Conservation (phyloP, 345 rosid genomes). For the Adansonia digitata region DNA sequence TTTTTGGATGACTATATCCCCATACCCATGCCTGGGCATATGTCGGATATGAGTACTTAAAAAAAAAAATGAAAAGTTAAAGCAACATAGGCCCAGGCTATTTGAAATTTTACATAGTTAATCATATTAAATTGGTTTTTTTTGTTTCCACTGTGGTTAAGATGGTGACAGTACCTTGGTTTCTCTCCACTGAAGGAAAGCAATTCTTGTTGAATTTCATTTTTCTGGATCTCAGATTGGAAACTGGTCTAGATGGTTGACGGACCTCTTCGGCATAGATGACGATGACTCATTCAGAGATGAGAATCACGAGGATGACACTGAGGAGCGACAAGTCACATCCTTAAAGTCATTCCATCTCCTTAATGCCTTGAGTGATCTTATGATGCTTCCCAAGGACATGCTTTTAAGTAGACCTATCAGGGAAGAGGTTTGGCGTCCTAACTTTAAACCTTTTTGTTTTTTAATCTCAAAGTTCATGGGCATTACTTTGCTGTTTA, state of each 20-base stretch:
- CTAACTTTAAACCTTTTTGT: not conserved
- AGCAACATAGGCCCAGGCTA: too few species aligned
- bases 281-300: constrained; percentile 45
- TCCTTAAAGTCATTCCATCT: constrained; percentile 75
- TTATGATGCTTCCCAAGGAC: constrained; percentile 99
- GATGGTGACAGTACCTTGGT: not conserved
- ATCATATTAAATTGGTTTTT: not conserved
- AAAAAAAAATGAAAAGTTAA: too few species aligned
- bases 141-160: not conserved
- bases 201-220: not conserved
- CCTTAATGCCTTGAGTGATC: constrained; percentile 86
- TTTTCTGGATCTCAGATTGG: constrained; percentile 57
- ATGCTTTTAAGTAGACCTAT: constrained; percentile 64
- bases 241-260: constrained; percentile 95
- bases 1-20: too few species aligned
- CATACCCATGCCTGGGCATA: too few species aligned
- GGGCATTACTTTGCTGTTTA: not conserved
- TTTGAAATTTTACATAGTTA: not conserved
- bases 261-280: constrained; percentile 76
- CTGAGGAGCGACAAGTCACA: constrained; percentile 33
- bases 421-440: constrained; percentile 66
- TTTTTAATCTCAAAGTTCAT: not conserved
- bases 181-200: not conserved
- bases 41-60: too few species aligned
- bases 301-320: constrained; percentile 32